These are phyloP conservation scores for Solanum raphanifolium DNA, from an alignment of 257 asterid genomes.

Conservation along the genomic window DNA sequence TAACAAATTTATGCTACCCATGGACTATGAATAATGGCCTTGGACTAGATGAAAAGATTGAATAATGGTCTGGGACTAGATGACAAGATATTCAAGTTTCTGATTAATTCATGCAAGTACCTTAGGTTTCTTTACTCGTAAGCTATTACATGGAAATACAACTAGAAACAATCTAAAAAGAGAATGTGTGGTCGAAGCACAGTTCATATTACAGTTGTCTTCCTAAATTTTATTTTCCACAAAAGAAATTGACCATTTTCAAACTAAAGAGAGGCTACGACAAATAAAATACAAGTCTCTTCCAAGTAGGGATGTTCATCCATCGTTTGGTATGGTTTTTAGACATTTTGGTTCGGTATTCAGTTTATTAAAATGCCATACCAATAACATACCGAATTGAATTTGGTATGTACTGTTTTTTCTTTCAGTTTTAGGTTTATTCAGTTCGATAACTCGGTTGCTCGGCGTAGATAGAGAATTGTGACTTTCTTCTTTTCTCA, in stretches of 20 bases:
- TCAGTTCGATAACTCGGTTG: neutral
- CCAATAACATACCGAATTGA: neutral
- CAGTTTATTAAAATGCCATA: neutral
- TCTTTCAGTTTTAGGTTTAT: neutral
- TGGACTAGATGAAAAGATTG: neutral
- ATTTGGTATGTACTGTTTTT: neutral
- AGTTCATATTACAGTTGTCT: neutral
- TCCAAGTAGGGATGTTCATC: neutral
- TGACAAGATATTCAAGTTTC: neutral
- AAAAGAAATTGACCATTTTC: neutral
- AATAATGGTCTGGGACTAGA: neutral
- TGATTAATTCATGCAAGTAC: neutral
- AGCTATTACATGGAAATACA: neutral
- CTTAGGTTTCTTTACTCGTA: neutral
- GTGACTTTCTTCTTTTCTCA: neutral
- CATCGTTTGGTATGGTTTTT: neutral
- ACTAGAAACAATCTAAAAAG: neutral
- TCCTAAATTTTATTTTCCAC: neutral
- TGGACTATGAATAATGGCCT: neutral
- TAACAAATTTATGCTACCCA: neutral
- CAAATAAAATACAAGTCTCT: neutral
- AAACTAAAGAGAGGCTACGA: neutral
- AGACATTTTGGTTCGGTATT: neutral
- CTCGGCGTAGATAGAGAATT: neutral
- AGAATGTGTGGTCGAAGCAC: neutral